Evolutionary conservation across 2,329 filamentous ascomycete genomes (phyloP).

Genomic region (Aplosporella prunicola): DNA sequence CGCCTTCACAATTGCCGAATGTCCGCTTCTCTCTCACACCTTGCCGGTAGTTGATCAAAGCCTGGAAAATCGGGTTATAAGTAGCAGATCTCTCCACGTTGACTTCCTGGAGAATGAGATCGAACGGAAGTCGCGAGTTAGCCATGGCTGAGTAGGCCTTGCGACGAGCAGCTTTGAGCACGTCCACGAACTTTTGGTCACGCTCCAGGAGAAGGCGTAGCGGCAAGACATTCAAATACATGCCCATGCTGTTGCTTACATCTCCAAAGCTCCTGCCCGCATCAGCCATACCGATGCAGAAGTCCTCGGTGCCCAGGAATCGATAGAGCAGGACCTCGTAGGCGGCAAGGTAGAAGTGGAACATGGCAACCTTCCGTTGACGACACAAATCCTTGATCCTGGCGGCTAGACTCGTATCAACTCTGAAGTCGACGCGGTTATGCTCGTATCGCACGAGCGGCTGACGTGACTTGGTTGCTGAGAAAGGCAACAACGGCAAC

Average conservation of each 20-base stretch:
- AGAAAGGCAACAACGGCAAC: constrained; percentile 19
- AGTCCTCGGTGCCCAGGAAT: constrained; percentile 19
- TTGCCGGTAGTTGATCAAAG: constrained; percentile 23
- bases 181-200: constrained; percentile 14
- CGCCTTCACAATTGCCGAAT: neutral
- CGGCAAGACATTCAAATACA: constrained; percentile 33
- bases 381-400: constrained; percentile 6
- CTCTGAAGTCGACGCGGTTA: neutral
- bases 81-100: constrained; percentile 16
- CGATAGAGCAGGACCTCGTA: constrained; percentile 24
- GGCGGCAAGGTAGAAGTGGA: constrained; percentile 29
- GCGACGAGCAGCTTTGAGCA: constrained; percentile 13
- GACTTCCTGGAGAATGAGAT: constrained; percentile 24
- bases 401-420: neutral
- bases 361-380: constrained; percentile 14
- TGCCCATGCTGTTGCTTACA: constrained; percentile 24
- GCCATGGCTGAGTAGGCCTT: constrained; percentile 16
- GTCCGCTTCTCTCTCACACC: neutral
- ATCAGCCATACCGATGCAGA: constrained; percentile 36
- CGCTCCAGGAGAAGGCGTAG: constrained; percentile 19
- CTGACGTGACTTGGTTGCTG: neutral
- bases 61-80: constrained; percentile 29
- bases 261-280: constrained; percentile 23
- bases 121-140: constrained; percentile 24
- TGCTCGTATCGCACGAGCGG: neutral